Base-by-base conservation (phyloP, 2,329 filamentous ascomycete genomes). In the Metarhizium anisopliae region DNA sequence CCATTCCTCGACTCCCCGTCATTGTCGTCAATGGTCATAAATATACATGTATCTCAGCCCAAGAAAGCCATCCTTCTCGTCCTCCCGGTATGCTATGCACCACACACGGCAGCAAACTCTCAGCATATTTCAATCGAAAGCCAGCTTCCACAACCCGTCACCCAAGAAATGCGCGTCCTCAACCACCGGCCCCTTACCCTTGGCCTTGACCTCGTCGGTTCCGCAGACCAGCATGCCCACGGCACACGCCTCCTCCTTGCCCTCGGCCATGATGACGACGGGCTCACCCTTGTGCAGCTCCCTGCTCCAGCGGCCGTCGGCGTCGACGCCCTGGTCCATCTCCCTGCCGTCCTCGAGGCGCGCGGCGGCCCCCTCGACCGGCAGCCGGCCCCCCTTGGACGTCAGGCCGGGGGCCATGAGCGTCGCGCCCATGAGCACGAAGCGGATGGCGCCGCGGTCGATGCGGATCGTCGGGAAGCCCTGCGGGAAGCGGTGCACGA, bases 391-490 rank as follows among this genome's bases (percentile, higher is more conserved):
- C 0, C 94, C 94, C 0, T 84, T 73, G 20, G 85, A 90, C 32
- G 94, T 99, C 63, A 99, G 72, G 0, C 94, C 94, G 0, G 94
- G 94, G 1, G 91, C 93, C 94, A 99, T 99, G 60, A 99, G 85
- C 14, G 93, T 90, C 1, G 94, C 94, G 49, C 94, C 94, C 1
- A 85, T 89, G 2, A 99, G 82, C 30, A 99, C 93, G 74, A 99
- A 99, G 59, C 94, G 89, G 67, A 99, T 97, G 5, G 94, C 94
- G 59, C 94, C 94, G 52, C 94, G 84, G 72, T 99, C 94, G 70
- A 97, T 95, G 57, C 92, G 87, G 56, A 99, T 79, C 53, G 83
- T 87, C 18, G 89, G 86, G 70, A 99, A 93, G 57, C 84, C 87
- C 62, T 84, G 77, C 10, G 94, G 94, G 75, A 93, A 97, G 63